phyloP scores from a whole-genome alignment of 129 eudicot genomes.

The Daucus carota region DNA sequence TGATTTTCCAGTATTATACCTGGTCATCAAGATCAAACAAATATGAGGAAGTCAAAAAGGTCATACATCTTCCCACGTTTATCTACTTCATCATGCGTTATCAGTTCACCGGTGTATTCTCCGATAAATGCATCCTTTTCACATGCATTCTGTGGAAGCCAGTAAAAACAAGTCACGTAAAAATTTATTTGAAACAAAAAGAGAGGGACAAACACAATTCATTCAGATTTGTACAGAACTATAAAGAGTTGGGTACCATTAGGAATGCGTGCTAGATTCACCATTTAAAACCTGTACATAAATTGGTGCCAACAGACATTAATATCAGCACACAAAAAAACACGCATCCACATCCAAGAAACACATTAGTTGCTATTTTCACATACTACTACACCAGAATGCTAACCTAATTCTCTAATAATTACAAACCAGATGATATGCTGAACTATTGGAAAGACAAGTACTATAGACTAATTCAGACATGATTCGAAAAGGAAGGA shows the following conservation, averaged over 20 bases:
- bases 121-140: constrained; percentile 86
- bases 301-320: too few relatives aligned
- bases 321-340: too few relatives aligned
- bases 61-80: constrained; percentile 88
- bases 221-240: neutral
- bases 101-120: constrained; percentile 87
- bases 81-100: constrained; percentile 92
- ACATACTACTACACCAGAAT: neutral
- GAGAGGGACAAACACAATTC: neutral
- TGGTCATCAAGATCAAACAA: constrained; percentile 83
- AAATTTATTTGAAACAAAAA: neutral
- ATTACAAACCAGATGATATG: neutral
- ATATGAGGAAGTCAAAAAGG: constrained; percentile 73
- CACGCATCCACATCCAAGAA: neutral
- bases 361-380: neutral
- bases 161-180: constrained; percentile 14
- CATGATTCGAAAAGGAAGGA: too few relatives aligned
- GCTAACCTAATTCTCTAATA: neutral
- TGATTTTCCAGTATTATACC: constrained; percentile 25
- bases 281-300: constrained; percentile 69
- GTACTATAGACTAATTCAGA: neutral
- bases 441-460: neutral
- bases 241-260: constrained; percentile 37
- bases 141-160: constrained; percentile 57
- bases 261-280: constrained; percentile 93